phyloP scores from a whole-genome alignment of 768 basidiomycete species.

The Peribolospora baueri region DNA sequence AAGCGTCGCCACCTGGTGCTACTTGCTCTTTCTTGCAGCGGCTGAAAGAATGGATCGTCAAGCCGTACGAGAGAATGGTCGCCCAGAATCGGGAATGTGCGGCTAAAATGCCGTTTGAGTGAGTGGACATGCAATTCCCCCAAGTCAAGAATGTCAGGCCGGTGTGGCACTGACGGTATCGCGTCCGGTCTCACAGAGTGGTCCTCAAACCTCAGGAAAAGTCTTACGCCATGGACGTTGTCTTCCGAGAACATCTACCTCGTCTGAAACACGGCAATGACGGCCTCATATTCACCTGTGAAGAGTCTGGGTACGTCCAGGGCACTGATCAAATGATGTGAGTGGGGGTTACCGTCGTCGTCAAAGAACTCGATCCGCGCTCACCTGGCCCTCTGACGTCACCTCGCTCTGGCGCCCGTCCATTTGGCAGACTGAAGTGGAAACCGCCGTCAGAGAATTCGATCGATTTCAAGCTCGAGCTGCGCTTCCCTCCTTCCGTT shows the following conservation, averaged over 20 bases:
- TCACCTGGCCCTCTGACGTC: conserved; percentile 1
- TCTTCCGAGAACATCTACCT: conserved; percentile 63
- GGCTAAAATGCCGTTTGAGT: conserved; percentile 57
- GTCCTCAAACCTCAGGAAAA: conserved; percentile 63
- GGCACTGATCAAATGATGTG: conserved; percentile 81
- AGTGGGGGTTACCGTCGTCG: conserved; percentile 14
- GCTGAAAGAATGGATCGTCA: conserved; percentile 54
- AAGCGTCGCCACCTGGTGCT: background rate
- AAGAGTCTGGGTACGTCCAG: conserved; percentile 47
- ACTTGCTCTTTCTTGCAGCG: conserved; percentile 26
- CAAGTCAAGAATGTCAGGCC: background rate
- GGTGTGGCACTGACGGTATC: background rate
- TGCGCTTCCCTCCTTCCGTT: conserved; percentile 59
- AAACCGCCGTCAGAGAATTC: conserved; percentile 96
- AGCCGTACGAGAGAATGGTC: conserved; percentile 49
- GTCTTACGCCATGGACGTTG: conserved; percentile 67
- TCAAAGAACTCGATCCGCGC: background rate
- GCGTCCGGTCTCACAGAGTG: conserved; percentile 29
- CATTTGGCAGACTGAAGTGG: conserved; percentile 60
- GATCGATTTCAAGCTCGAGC: conserved; percentile 81
- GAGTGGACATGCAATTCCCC: conserved; percentile 17
- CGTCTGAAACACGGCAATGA: conserved; percentile 74
- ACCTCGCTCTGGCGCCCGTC: background rate
- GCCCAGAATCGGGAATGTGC: conserved; percentile 42
- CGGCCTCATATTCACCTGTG: conserved; percentile 88